A percentile compares a stretch with the other conserved stretches of the same genome.
Conservation (phyloP, 2,329 filamentous ascomycete species). For the Aspergillus sp. region DNA sequence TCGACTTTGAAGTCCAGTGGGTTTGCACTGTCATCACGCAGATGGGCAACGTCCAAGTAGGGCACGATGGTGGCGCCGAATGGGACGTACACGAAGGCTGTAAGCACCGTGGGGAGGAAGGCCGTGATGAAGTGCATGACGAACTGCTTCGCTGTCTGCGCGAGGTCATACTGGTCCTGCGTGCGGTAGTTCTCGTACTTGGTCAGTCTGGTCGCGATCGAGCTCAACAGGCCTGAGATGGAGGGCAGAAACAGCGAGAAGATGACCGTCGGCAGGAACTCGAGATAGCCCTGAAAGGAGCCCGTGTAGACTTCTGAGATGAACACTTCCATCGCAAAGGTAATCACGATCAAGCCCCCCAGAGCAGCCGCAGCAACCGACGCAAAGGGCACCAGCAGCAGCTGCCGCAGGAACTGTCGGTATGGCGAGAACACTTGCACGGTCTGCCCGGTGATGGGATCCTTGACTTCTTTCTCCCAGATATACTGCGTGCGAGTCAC, state of each 20-base stretch:
- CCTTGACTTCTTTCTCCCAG: slow-evolving; percentile 73
- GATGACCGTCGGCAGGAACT: slow-evolving; percentile 84
- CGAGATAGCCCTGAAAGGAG: slow-evolving; percentile 78
- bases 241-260: slow-evolving; percentile 80
- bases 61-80: slow-evolving; percentile 83
- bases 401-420: slow-evolving; percentile 73
- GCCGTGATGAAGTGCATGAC: slow-evolving; percentile 96
- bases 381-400: slow-evolving; percentile 83
- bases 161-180: slow-evolving; percentile 75
- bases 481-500: slow-evolving; percentile 73
- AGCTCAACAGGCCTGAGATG: slow-evolving; percentile 72
- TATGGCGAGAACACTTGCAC: slow-evolving; percentile 72
- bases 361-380: slow-evolving; percentile 68
- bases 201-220: slow-evolving; percentile 73
- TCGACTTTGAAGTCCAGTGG: slow-evolving; percentile 75
- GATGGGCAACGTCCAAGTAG: slow-evolving; percentile 77
- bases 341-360: slow-evolving; percentile 78
- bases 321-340: slow-evolving; percentile 93
- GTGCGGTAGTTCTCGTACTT: slow-evolving; percentile 92
- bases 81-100: slow-evolving; percentile 90
- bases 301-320: slow-evolving; percentile 92
- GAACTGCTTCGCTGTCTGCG: slow-evolving; percentile 89
- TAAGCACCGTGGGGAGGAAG: slow-evolving; percentile 87
- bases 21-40: slow-evolving; percentile 51
- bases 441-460: slow-evolving; percentile 78